Evolutionary conservation across 495 filamentous ascomycete species (phyloP).

Genomic region (Opeltia flavorubescens): DNA sequence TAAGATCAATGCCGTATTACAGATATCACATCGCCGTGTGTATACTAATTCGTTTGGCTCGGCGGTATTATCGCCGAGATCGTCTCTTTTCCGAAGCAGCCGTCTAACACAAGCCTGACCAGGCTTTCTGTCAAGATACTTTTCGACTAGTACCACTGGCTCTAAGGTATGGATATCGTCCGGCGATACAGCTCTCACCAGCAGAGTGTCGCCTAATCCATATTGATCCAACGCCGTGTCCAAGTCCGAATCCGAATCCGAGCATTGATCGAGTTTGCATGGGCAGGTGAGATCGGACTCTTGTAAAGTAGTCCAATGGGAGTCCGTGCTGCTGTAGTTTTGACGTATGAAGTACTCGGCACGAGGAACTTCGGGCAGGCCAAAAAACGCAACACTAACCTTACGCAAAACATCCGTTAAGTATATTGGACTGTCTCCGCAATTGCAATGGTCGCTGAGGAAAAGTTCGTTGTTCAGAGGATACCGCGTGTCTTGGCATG

Average conservation of each 20-base stretch:
- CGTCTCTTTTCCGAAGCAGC: slow-evolving; percentile 29
- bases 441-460: slow-evolving; percentile 63
- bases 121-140: slow-evolving; percentile 21
- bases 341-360: slow-evolving; percentile 52
- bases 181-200: slow-evolving; percentile 21
- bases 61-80: slow-evolving; percentile 24
- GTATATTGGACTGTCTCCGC: slow-evolving; percentile 32
- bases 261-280: slow-evolving; percentile 26
- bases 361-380: slow-evolving; percentile 22
- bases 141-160: slow-evolving; percentile 36
- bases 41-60: slow-evolving; percentile 55
- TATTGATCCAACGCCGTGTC: slow-evolving; percentile 15
- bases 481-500: slow-evolving; percentile 47
- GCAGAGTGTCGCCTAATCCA: slow-evolving; percentile 39
- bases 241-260: too few species aligned
- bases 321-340: slow-evolving; percentile 39
- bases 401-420: slow-evolving; percentile 36
- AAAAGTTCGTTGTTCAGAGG: slow-evolving; percentile 59
- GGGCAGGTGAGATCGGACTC: slow-evolving; percentile 29
- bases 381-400: slow-evolving; percentile 42
- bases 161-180: slow-evolving; percentile 27
- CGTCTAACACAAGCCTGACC: slow-evolving; percentile 24
- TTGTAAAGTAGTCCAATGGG: slow-evolving; percentile 39
- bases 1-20: slow-evolving; percentile 27
- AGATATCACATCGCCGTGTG: slow-evolving; percentile 28